Evolutionary conservation across 345 rosid species (phyloP), one percentile per base, ranked within the genome.

Genomic region (Eucalyptus tenuipes): DNA sequence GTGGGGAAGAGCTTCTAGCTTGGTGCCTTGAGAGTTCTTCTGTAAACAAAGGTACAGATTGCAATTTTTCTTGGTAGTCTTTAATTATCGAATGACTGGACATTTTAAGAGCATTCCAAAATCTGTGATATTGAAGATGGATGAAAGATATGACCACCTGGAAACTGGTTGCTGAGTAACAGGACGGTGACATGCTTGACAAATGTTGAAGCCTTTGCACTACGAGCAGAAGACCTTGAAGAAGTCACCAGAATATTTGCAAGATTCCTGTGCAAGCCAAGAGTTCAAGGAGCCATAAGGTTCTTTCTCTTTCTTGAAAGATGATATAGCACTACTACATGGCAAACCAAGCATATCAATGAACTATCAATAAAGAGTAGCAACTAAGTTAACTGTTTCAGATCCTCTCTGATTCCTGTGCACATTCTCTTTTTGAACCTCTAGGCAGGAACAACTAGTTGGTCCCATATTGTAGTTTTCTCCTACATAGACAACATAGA

Each of bases 261-360:
- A 1, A 93, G 97, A 95, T 91, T 91, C 92, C 88, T 95, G 81
- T 92, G 96, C 47, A 94, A 91, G 31, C 92, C 94, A 84, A 92
- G 95, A 14, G 96, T 97, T 87, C 97, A 94, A 93, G 96, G 99
- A 91, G 98, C 98, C 84, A 95, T 96, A 91, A 96, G 98, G 97
- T 95, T 80, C 64, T 59, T 90, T 31, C 42, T 37, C 55, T 33
- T 45, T 82, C 49, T 45, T n/a, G 25, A 42, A 25, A 27, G 24
- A 84, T 45, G 53, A 24, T 45, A 11, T 48, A 50, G 33, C 86
- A 10, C 33, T 50, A 16, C 55, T 48, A n/a, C 52, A 47, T 81
- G 85, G 31, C 71, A 64, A 64, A n/a, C 33, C 71, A 29, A 64
- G 18, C 71, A 64, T 64, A 64, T 64, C 1, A 29, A n/a, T 29